Base-by-base conservation (phyloP, 2,329 filamentous ascomycete species). In the Aspergillus sp. region DNA sequence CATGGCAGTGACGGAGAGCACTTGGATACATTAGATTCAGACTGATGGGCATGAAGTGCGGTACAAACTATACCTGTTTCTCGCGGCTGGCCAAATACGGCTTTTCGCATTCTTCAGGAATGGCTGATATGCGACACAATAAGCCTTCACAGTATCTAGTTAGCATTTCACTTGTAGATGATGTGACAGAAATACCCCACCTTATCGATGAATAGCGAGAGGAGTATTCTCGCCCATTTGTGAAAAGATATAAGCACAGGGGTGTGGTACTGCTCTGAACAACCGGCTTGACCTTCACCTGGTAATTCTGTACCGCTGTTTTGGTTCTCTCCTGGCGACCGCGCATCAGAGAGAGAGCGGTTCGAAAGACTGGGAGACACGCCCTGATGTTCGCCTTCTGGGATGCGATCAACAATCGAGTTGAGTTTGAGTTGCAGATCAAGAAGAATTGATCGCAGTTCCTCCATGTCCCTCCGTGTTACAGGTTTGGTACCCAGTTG, bases 41-140 rank as follows among this genome's bases (percentile, higher is more conserved):
- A 11, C n/a, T 2, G 1, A 14, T 29, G 1, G 17, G 2, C 13
- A 11, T 13, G 2, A 43, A 44, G n/a, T 43, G 3, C 4, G 6
- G 13, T 2, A 19, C 23, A 10, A 20, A 25, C 46, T 63, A 44
- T 61, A 74, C 72, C 73, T 76, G 51, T 77, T 74, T 47, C 76
- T 69, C 19, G 73, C 75, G n/a, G 70, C 65, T 7, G 68, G 70
- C 76, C 76, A 78, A 17, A 78, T 70, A 23, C 74, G 71, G 58
- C 75, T 77, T 50, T 72, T 75, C 14, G 72, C 72, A 50, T 78
- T 78, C 55, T 78, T 78, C 14, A 78, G 61, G 40, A 78, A 78
- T 6, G 76, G 75, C 52, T 76, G 75, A 55, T 78, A 78, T 19
- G 74, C 73, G 47, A 78, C 72, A 53, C 75, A 77, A 46, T 73